These are phyloP conservation scores for Aureobasidium sp. DNA, from an alignment of 2,329 filamentous ascomycete genomes.

Conservation along the genomic window DNA sequence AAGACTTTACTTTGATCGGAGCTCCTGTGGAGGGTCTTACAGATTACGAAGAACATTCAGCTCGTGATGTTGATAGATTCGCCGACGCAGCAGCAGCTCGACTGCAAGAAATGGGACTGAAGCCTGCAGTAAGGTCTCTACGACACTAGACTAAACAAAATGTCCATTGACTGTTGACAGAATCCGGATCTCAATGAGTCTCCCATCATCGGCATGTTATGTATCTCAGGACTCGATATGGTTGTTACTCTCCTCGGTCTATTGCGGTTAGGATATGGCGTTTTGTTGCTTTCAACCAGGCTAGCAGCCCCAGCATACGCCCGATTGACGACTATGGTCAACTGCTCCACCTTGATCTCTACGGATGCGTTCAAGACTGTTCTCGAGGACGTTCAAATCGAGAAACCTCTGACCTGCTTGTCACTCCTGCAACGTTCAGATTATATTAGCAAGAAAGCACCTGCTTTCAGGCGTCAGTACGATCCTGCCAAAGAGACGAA, in stretches of 20 bases:
- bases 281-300: slow-evolving; percentile 48
- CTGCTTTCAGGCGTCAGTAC: slow-evolving; percentile 20
- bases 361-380: slow-evolving; percentile 22
- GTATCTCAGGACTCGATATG: slow-evolving; percentile 49
- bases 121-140: slow-evolving; percentile 22
- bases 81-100: slow-evolving; percentile 23
- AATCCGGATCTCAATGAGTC: slow-evolving; percentile 20
- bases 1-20: slow-evolving; percentile 26
- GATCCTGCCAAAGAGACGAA: slow-evolving; percentile 24
- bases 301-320: slow-evolving; percentile 46
- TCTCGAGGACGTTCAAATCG: slow-evolving; percentile 27
- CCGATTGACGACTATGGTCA: slow-evolving; percentile 40
- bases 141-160: background rate
- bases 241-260: slow-evolving; percentile 49
- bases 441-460: slow-evolving; percentile 19
- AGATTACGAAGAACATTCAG: slow-evolving; percentile 27
- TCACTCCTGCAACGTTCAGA: slow-evolving; percentile 24
- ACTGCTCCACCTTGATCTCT: slow-evolving; percentile 26
- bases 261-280: slow-evolving; percentile 48
- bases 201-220: slow-evolving; percentile 44
- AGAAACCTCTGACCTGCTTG: slow-evolving; percentile 24
- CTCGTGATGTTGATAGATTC: slow-evolving; percentile 23
- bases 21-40: slow-evolving; percentile 23
- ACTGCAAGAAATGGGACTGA: slow-evolving; percentile 23
- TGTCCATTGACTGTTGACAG: slow-evolving; percentile 17